Conservation (phyloP, 805 yeast species). For the Starmerella stellata region DNA sequence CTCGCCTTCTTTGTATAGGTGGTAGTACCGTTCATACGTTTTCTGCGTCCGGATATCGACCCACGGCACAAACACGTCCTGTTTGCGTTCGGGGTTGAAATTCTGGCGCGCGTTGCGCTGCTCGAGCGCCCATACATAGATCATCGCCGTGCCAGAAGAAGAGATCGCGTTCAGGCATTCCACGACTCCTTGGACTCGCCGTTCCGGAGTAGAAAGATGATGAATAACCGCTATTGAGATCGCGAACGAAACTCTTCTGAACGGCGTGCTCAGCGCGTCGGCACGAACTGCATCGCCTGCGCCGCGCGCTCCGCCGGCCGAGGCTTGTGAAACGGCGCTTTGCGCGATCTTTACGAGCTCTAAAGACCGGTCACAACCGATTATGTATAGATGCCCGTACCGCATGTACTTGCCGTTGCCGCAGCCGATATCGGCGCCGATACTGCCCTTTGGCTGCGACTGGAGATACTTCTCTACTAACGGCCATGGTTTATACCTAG, state of each 20-base stretch:
- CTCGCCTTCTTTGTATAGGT: slow-evolving; percentile 63
- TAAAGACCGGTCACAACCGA: slow-evolving; percentile 38
- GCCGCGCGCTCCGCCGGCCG: not conserved
- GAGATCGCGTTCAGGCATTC: slow-evolving; percentile 44
- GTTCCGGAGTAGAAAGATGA: slow-evolving; percentile 70
- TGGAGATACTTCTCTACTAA: slow-evolving; percentile 57
- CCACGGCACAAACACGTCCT: slow-evolving; percentile 94
- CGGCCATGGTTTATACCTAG: slow-evolving; percentile 96
- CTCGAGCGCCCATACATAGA: slow-evolving; percentile 95
- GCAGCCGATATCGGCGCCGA: slow-evolving; percentile 91
- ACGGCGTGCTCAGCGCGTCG: slow-evolving; percentile 49
- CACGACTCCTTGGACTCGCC: slow-evolving; percentile 58
- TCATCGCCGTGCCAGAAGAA: slow-evolving; percentile 44
- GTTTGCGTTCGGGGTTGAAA: slow-evolving; percentile 77
- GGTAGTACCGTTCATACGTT: slow-evolving; percentile 65
- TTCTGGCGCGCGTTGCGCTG: slow-evolving; percentile 80
- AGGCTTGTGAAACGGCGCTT: not conserved
- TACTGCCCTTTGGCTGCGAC: slow-evolving; percentile 31
- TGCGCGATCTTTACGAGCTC: slow-evolving; percentile 24
- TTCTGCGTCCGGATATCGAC: slow-evolving; percentile 38
- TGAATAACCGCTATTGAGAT: slow-evolving; percentile 91
- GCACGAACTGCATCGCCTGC: slow-evolving; percentile 46
- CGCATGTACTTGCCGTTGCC: slow-evolving; percentile 90
- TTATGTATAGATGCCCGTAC: slow-evolving; percentile 45
- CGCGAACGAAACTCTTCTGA: slow-evolving; percentile 53